Evolutionary conservation across 1,139 yeast genomes (phyloP).

Genomic region (Chernovozyma sophiae-reginae): DNA sequence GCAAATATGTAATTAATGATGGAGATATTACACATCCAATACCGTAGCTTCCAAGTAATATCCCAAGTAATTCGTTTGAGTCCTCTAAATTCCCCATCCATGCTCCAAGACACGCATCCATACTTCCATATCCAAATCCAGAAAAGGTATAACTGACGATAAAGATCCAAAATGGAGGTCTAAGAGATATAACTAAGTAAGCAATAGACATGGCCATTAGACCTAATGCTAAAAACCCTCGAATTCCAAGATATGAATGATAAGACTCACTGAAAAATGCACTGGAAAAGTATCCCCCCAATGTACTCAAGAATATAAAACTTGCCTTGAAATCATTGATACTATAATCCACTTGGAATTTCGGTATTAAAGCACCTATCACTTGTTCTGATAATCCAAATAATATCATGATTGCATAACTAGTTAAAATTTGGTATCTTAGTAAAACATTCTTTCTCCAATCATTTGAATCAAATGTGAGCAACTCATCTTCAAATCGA

Average conservation of each 20-base stretch:
- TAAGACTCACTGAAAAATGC: constrained; percentile 31
- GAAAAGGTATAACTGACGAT: constrained; percentile 33
- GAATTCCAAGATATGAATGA: constrained; percentile 31
- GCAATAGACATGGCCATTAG: constrained; percentile 26
- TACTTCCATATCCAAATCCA: constrained; percentile 59
- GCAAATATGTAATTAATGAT: constrained; percentile 45
- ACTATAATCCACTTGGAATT: constrained; percentile 39
- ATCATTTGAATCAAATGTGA: constrained; percentile 34
- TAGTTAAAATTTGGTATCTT: constrained; percentile 36
- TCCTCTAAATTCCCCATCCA: constrained; percentile 55
- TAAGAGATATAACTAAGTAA: constrained; percentile 22
- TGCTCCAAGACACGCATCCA: constrained; percentile 59
- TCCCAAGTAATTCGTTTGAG: constrained; percentile 61
- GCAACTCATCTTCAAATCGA: constrained; percentile 22
- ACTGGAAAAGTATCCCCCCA: constrained; percentile 37
- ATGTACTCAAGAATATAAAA: constrained; percentile 30
- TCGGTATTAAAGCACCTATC: constrained; percentile 53
- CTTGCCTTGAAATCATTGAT: constrained; percentile 41
- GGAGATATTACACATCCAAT: constrained; percentile 68
- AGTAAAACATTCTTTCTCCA: constrained; percentile 36
- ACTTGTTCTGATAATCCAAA: constrained; percentile 59
- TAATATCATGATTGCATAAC: constrained; percentile 35
- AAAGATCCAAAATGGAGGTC: constrained; percentile 37
- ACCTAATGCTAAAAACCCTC: constrained; percentile 37
- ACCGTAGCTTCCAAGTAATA: constrained; percentile 67